Evolutionary conservation across 306 rosid species (phyloP), one percentile per base, ranked within the genome.

Genomic region (Fragaria nilgerrensis): DNA sequence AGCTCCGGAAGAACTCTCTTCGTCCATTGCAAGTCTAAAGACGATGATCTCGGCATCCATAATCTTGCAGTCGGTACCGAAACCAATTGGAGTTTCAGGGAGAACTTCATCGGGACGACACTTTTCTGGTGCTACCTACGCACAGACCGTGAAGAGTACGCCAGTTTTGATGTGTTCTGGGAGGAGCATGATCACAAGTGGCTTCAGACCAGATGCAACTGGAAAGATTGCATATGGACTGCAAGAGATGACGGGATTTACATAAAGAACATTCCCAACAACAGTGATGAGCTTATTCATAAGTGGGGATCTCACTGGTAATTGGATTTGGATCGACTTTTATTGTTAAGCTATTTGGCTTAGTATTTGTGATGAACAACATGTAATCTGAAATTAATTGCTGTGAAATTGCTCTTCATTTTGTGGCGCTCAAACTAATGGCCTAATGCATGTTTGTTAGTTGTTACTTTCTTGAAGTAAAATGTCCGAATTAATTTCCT

Each of bases 231-330:
- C 53, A 32, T 68, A 32, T 80, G 84, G 84, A 45, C 2, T 1
- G 84, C 84, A 5, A 75, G 58, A 61, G 67, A 75, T 49, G 80
- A 37, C 20, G 80, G 80, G 32, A 6, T 80, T 75, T 74, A 68
- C 53, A 14, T 80, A 8, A n/a, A 6, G 37, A 37, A 74, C 19
- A 32, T n/a, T 41, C 72, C 72, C 0, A 11, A 11, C 3, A 55
- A 75, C 1, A 2, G 2, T 19, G 75, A 80, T 3, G 79, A 56
- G 22, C 32, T 50, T 14, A 14, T 36, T 34, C 75, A 74, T 55
- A 0, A 53, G n/a, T 73, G 66, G 76, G 66, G 41, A 52, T 19
- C 59, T 1, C 59, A 52, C 23, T 52, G 11, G 23, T 19, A 52
- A 19, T 20, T 52, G 10, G 20, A 52, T 52, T 19, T 19, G 19